Evolutionary conservation across 2,329 filamentous ascomycete species (phyloP).

Genomic region (Hypoxylon sp.): DNA sequence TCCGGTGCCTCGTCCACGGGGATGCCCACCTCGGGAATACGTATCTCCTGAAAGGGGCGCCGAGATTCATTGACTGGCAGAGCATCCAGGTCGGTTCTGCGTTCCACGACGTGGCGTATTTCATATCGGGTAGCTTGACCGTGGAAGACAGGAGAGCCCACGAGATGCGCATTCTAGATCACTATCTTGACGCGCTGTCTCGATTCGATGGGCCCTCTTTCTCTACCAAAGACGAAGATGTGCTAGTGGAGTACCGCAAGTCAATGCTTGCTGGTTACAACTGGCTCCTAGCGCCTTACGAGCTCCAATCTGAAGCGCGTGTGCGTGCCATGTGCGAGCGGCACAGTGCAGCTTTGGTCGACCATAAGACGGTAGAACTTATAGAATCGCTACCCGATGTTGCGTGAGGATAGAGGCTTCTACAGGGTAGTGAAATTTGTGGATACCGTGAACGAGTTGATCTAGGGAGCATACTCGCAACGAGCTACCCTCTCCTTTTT

Average conservation of each 20-base stretch:
- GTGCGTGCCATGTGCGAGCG: constrained; percentile 51
- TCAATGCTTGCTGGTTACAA: constrained; percentile 50
- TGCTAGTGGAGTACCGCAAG: constrained; percentile 53
- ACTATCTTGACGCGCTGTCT: constrained; percentile 49
- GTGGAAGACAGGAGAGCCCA: constrained; percentile 51
- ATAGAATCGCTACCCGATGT: constrained; percentile 38
- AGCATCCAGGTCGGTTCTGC: constrained; percentile 50
- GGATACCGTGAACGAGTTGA: neutral
- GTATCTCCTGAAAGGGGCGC: constrained; percentile 44
- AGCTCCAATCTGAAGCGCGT: constrained; percentile 52
- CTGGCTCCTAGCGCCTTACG: constrained; percentile 51
- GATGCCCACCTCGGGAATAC: constrained; percentile 54
- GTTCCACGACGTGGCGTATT: constrained; percentile 56
- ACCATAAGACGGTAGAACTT: constrained; percentile 52
- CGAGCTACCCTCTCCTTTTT: neutral
- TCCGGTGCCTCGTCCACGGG: constrained; percentile 52
- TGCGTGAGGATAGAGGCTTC: neutral
- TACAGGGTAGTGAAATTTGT: neutral
- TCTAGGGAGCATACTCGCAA: neutral
- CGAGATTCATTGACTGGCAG: constrained; percentile 56
- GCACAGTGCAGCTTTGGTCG: constrained; percentile 50
- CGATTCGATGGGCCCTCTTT: constrained; percentile 42
- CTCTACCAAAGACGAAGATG: constrained; percentile 47
- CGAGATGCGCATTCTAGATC: constrained; percentile 51
- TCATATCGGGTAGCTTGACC: constrained; percentile 50